These are phyloP conservation scores for Rhipidocladum racemiflorum DNA, from an alignment of 176 grass and related monocot genomes.

Conservation along the genomic window DNA sequence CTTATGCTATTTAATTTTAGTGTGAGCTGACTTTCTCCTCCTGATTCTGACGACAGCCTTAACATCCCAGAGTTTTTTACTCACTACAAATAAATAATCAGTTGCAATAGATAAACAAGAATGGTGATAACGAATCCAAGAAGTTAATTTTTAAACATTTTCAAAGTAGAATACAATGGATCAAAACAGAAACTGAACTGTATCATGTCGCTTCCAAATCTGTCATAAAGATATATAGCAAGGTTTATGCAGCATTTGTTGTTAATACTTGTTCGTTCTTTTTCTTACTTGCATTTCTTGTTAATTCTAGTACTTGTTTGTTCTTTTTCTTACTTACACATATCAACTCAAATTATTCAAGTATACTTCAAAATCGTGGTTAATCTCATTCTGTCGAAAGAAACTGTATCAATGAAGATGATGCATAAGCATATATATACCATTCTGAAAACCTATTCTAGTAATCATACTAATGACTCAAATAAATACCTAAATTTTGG, in stretches of 20 bases:
- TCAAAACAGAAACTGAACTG: background rate
- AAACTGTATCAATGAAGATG: background rate
- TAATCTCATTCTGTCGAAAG: background rate
- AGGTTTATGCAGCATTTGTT: background rate
- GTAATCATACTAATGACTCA: background rate
- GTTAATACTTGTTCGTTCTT: background rate
- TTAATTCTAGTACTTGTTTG: background rate
- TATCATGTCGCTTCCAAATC: background rate
- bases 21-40: background rate
- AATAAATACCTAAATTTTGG: background rate
- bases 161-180: background rate
- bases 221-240: background rate
- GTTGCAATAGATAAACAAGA: background rate
- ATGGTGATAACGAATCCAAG: background rate
- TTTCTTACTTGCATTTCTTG: background rate
- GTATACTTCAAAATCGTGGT: background rate
- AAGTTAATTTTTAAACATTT: background rate
- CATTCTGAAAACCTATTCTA: background rate
- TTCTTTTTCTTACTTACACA: background rate
- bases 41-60: background rate
- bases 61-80: background rate
- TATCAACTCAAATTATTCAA: background rate
- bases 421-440: background rate
- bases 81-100: background rate
- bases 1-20: background rate